These are phyloP conservation scores for Xylaria cubensis DNA, from an alignment of 495 filamentous ascomycete species.

Conservation along the genomic window DNA sequence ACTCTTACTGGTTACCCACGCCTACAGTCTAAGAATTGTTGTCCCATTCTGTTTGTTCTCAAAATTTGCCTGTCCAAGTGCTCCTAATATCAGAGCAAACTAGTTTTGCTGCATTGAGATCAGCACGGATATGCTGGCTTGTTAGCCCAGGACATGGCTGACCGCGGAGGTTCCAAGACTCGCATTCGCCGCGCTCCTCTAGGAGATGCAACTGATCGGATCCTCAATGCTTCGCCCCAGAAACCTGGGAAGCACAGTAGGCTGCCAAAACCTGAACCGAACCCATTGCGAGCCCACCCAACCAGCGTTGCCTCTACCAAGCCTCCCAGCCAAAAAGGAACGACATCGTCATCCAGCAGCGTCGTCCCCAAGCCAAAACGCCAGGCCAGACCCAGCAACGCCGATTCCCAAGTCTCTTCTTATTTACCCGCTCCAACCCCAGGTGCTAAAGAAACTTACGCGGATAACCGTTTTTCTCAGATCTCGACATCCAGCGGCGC, in stretches of 20 bases:
- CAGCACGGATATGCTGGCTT: constrained; percentile 28
- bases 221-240: constrained; percentile 45
- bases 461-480: constrained; percentile 73
- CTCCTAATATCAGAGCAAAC: not conserved
- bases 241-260: constrained; percentile 28
- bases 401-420: constrained; percentile 24
- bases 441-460: constrained; percentile 50
- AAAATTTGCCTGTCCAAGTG: not conserved
- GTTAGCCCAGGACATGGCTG: constrained; percentile 44
- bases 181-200: constrained; percentile 50
- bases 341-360: constrained; percentile 17
- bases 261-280: constrained; percentile 18
- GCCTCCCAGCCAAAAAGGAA: constrained; percentile 15
- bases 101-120: not conserved
- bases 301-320: constrained; percentile 29
- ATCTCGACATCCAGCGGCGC: constrained; percentile 72
- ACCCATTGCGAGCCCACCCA: constrained; percentile 38
- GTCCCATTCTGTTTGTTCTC: not conserved
- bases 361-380: constrained; percentile 30
- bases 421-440: constrained; percentile 43
- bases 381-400: constrained; percentile 18
- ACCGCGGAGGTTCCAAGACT: constrained; percentile 34
- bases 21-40: not conserved
- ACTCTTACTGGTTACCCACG: constrained; percentile 13
- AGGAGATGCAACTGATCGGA: constrained; percentile 54